Evolutionary conservation across 202 grass and related monocot species (phyloP).

Genomic region (Digitaria exilis): DNA sequence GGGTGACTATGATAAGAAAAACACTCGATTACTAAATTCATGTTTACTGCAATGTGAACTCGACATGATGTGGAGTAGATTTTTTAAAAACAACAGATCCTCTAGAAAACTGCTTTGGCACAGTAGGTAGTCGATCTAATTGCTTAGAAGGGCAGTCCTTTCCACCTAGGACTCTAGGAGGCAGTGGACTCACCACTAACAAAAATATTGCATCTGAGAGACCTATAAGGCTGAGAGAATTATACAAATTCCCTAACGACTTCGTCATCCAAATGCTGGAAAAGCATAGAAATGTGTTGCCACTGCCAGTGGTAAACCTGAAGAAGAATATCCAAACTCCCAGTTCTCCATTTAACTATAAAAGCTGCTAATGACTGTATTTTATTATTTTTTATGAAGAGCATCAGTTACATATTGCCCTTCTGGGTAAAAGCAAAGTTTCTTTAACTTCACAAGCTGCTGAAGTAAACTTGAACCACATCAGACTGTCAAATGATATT

Average conservation of each 20-base stretch:
- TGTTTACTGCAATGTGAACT: constrained; percentile 3
- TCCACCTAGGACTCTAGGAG: not conserved
- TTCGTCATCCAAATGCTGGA: not conserved
- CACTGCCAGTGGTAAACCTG: not conserved
- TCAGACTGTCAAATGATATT: not conserved
- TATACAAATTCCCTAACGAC: not conserved
- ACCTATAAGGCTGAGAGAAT: not conserved
- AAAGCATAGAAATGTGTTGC: not conserved
- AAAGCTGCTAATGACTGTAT: not conserved
- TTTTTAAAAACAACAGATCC: not conserved
- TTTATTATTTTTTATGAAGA: constrained; percentile 1
- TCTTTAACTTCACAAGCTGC: not conserved
- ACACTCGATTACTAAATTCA: not conserved
- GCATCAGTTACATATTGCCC: not conserved
- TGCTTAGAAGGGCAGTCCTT: not conserved
- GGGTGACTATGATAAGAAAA: constrained; percentile 10
- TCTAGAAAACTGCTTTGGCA: not conserved
- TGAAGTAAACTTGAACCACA: not conserved
- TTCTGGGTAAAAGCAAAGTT: constrained; percentile 4
- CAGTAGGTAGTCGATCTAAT: not conserved
- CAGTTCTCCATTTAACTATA: not conserved
- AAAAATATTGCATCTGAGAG: not conserved
- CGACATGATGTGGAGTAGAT: not conserved
- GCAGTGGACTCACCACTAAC: not conserved
- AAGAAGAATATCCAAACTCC: not conserved